A percentile compares a stretch with the other conserved stretches of the same genome.
phyloP scores from a whole-genome alignment of 2,329 filamentous ascomycete genomes.

The Cryphonectria parasitica region DNA sequence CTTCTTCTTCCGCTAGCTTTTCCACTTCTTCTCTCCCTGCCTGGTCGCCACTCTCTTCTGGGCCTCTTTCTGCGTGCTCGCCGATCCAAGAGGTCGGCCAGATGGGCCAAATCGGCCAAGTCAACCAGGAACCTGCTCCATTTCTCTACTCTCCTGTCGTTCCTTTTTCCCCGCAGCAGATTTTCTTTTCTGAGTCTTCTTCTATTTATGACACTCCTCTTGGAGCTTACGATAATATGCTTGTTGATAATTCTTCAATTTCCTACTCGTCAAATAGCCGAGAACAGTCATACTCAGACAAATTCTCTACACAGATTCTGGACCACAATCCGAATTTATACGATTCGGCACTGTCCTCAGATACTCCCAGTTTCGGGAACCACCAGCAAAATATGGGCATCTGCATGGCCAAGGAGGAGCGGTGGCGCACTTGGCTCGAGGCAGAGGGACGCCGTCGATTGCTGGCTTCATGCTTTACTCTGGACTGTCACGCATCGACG shows the following conservation, averaged over 20 bases:
- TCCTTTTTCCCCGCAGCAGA: conserved; percentile 25
- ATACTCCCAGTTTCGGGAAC: conserved; percentile 32
- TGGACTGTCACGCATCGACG: conserved; percentile 59
- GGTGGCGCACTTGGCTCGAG: conserved; percentile 58
- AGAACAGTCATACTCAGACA: conserved; percentile 38
- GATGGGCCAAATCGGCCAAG: conserved; percentile 19
- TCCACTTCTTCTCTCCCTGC: conserved; percentile 23
- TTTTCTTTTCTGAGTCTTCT: conserved; percentile 30
- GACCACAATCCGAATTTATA: conserved; percentile 34
- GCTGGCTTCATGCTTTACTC: conserved; percentile 59
- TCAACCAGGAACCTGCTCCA: conserved; percentile 20
- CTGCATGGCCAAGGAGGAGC: conserved; percentile 37
- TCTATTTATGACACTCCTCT: conserved; percentile 24
- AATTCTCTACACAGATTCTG: conserved; percentile 37
- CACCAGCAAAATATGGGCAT: conserved; percentile 25
- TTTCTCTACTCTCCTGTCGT: conserved; percentile 22
- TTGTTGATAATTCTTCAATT: conserved; percentile 30
- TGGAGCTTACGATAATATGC: conserved; percentile 24
- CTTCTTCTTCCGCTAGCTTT: conserved; percentile 26
- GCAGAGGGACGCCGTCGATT: conserved; percentile 57
- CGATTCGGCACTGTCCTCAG: conserved; percentile 32
- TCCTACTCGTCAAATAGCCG: conserved; percentile 29
- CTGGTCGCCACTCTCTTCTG: conserved; percentile 25
- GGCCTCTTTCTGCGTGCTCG: conserved; percentile 22
- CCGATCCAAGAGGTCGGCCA: conserved; percentile 15